phyloP scores from a whole-genome alignment of 352 stramenopile genomes.

The Phytopythium aichiense region DNA sequence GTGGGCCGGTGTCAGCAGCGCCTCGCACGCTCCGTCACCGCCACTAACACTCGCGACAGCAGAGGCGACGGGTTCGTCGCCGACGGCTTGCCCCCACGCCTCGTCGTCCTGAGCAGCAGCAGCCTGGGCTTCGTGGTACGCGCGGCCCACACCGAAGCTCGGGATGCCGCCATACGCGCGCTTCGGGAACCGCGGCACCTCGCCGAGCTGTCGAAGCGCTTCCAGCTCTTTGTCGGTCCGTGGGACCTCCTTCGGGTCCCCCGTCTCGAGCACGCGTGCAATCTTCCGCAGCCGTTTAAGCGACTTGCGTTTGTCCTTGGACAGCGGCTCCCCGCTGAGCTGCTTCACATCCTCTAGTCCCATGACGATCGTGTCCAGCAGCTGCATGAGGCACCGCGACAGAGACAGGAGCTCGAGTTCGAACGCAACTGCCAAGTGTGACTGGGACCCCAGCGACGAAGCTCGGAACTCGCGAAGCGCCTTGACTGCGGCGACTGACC shows the following conservation, averaged over 20 bases:
- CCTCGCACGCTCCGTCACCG: conserved; percentile 30
- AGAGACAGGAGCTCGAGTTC: conserved; percentile 48
- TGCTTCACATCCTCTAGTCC: conserved; percentile 51
- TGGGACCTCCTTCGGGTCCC: conserved; percentile 49
- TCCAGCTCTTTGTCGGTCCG: conserved; percentile 42
- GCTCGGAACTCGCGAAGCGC: conserved; percentile 25
- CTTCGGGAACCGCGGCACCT: conserved; percentile 45
- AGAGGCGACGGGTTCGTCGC: conserved; percentile 20
- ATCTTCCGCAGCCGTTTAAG: conserved; percentile 67
- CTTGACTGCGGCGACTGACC: conserved; percentile 26
- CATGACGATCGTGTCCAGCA: conserved; percentile 65
- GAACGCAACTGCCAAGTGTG: conserved; percentile 28
- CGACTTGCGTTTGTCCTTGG: conserved; percentile 64
- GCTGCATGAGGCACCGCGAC: conserved; percentile 29
- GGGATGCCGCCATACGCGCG: conserved; percentile 47
- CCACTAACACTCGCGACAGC: conserved; percentile 10
- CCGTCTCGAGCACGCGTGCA: conserved; percentile 45
- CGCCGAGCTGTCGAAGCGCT: conserved; percentile 34
- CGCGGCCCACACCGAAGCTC: conserved; percentile 28
- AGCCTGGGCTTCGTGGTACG: conserved; percentile 20
- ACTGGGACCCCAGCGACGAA: conserved; percentile 29
- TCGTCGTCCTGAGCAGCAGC: conserved; percentile 17
- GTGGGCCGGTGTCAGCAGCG: conserved; percentile 57
- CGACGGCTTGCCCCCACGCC: conserved; percentile 7
- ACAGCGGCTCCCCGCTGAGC: conserved; percentile 34